These are phyloP conservation scores for Termitomyces sp. DNA, from an alignment of 768 basidiomycete genomes.

Conservation along the genomic window DNA sequence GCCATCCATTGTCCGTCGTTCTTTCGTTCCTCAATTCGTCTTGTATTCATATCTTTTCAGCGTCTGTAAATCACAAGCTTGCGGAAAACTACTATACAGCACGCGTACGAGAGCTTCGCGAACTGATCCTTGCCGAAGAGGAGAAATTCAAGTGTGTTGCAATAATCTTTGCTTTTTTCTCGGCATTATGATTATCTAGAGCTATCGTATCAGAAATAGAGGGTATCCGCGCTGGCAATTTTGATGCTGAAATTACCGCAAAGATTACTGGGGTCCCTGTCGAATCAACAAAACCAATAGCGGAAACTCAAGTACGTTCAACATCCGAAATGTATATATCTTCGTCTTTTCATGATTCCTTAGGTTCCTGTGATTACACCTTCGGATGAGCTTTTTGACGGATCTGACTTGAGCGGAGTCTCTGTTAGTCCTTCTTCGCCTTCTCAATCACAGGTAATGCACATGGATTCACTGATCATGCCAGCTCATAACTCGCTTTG, in stretches of 20 bases:
- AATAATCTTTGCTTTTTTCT: neutral
- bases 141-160: constrained; percentile 65
- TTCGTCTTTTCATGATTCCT: neutral
- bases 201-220: constrained; percentile 70
- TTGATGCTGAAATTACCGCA: constrained; percentile 50
- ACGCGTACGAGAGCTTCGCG: constrained; percentile 68
- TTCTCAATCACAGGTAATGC: constrained; percentile 19
- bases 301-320: neutral
- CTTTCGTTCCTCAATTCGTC: neutral
- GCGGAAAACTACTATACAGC: constrained; percentile 72
- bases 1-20: constrained; percentile 44
- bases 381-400: constrained; percentile 24
- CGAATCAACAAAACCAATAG: constrained; percentile 1
- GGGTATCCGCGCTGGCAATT: constrained; percentile 63
- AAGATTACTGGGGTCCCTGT: constrained; percentile 21
- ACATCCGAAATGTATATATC: neutral
- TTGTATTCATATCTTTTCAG: constrained; percentile 34
- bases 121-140: constrained; percentile 73
- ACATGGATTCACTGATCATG: neutral
- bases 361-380: constrained; percentile 8
- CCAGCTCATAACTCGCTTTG: neutral
- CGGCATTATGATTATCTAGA: constrained; percentile 31
- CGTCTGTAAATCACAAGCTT: constrained; percentile 59
- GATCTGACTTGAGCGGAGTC: constrained; percentile 32
- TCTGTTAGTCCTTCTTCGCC: constrained; percentile 25